A percentile compares a stretch with the other conserved stretches of the same genome.
These are phyloP conservation scores for Lactarius tabidus DNA, from an alignment of 768 basidiomycete species.

Conservation along the genomic window DNA sequence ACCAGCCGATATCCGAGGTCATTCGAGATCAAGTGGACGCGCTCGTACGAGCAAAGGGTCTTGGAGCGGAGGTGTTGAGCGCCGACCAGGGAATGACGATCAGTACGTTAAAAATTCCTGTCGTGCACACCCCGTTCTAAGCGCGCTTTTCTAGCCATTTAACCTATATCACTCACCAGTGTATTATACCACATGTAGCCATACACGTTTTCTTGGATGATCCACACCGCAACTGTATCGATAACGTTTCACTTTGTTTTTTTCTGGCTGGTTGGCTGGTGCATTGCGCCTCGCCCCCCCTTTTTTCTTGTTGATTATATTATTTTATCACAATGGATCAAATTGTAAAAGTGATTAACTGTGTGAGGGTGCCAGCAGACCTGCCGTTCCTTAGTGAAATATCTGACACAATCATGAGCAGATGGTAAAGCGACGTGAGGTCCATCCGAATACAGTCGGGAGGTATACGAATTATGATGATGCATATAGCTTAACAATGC, in stretches of 20 bases:
- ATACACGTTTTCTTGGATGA: conserved; percentile 27
- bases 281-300: neutral
- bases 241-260: neutral
- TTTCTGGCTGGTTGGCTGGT: neutral
- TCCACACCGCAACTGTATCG: conserved; percentile 15
- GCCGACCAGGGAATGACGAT: conserved; percentile 81
- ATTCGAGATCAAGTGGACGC: conserved; percentile 71
- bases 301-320: neutral
- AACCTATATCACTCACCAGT: conserved; percentile 24
- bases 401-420: conserved; percentile 15
- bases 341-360: neutral
- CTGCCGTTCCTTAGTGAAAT: neutral
- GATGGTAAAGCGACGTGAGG: conserved; percentile 17
- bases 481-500: conserved; percentile 87
- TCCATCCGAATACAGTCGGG: conserved; percentile 11
- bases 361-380: conserved; percentile 3
- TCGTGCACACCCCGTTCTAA: neutral
- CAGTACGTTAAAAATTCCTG: conserved; percentile 38
- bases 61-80: conserved; percentile 68
- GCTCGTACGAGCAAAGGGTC: conserved; percentile 53
- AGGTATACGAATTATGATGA: conserved; percentile 53
- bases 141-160: conserved; percentile 11
- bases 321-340: neutral
- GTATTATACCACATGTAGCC: conserved; percentile 40
- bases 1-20: conserved; percentile 53